These are phyloP conservation scores for Bruguiera gymnorhiza DNA, from an alignment of 345 rosid species.

Conservation along the genomic window DNA sequence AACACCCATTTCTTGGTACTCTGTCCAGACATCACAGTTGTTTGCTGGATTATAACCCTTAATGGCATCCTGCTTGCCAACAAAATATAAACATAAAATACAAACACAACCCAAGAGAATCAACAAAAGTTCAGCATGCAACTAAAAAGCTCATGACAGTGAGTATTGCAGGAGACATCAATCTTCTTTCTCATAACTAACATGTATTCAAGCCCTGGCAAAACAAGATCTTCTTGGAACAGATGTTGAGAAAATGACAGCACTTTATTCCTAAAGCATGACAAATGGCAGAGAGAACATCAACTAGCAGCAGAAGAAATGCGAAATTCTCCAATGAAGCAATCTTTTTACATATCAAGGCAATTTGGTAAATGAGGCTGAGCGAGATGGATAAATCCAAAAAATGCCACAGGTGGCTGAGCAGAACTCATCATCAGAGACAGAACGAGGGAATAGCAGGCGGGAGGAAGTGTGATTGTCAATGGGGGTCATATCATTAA, in stretches of 20 bases:
- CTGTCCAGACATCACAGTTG: conserved; percentile 56
- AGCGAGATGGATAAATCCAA: background rate
- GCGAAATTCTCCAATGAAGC: background rate
- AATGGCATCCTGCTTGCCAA: conserved; percentile 39
- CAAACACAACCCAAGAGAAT: background rate
- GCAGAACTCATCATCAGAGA: background rate
- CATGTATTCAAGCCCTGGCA: background rate
- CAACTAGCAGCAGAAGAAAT: background rate
- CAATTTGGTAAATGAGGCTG: background rate
- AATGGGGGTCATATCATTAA: background rate
- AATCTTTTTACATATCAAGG: background rate
- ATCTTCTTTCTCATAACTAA: background rate
- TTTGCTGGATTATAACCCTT: conserved; percentile 36
- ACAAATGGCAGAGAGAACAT: no score
- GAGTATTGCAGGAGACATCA: background rate
- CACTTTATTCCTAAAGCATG: background rate
- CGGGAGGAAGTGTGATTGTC: background rate
- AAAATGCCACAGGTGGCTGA: no score
- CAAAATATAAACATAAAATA: background rate
- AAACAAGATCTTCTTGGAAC: no score
- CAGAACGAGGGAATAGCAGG: background rate
- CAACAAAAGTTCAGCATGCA: background rate
- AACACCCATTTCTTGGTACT: conserved; percentile 53
- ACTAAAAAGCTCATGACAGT: background rate
- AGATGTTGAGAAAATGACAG: background rate